Conservation (phyloP, 2,329 filamentous ascomycete species). For the Claviceps monticola region DNA sequence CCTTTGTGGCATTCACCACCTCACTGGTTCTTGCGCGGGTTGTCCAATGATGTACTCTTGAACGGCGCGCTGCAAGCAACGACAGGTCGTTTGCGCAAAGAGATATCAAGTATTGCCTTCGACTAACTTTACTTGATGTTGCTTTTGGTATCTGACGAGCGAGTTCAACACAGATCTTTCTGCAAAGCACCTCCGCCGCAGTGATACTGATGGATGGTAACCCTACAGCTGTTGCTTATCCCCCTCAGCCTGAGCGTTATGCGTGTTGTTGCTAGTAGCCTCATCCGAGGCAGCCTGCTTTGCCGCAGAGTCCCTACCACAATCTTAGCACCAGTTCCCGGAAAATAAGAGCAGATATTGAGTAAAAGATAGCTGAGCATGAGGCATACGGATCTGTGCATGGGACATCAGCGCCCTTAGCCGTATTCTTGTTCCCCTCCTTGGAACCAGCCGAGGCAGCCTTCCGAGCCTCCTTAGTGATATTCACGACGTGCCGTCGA, state of each 20-base stretch:
- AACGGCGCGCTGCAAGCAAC: too few relatives aligned
- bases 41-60: too few relatives aligned
- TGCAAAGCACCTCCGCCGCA: too few relatives aligned
- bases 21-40: too few relatives aligned
- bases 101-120: too few relatives aligned
- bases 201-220: not conserved
- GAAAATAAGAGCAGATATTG: not conserved
- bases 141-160: too few relatives aligned
- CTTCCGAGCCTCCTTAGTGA: slow-evolving; percentile 47
- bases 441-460: slow-evolving; percentile 41
- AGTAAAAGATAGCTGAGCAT: not conserved
- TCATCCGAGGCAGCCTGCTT: slow-evolving; percentile 35
- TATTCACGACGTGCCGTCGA: slow-evolving; percentile 19
- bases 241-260: slow-evolving; percentile 24
- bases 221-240: slow-evolving; percentile 27
- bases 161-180: too few relatives aligned
- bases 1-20: too few relatives aligned
- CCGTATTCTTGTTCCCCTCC: slow-evolving; percentile 55
- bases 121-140: too few relatives aligned
- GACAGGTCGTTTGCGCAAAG: too few relatives aligned
- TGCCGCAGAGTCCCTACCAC: slow-evolving; percentile 27
- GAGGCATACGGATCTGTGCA: slow-evolving; percentile 36
- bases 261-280: slow-evolving; percentile 22
- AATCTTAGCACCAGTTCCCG: not conserved
- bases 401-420: slow-evolving; percentile 43